Conservation (phyloP, 352 stramenopile genomes). For the Pythium brachiatum region DNA sequence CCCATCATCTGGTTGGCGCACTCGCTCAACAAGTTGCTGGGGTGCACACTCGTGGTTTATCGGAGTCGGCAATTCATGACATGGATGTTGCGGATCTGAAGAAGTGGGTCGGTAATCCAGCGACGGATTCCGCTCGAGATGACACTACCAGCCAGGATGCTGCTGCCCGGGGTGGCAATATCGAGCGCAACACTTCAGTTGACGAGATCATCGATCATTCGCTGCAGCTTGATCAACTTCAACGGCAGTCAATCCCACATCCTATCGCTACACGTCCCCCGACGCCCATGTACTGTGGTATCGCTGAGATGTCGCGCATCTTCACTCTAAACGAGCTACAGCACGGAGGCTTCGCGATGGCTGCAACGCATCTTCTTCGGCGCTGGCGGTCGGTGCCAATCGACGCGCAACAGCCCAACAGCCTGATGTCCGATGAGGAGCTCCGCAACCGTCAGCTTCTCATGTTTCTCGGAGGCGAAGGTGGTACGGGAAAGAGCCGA, state of each 20-base stretch:
- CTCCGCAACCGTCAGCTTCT: constrained; percentile 1
- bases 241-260: not conserved
- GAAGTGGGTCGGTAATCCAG: constrained; percentile 1
- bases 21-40: not conserved
- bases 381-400: not conserved
- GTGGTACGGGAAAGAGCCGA: constrained; percentile 9
- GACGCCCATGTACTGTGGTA: not conserved
- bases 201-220: not conserved
- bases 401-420: not conserved
- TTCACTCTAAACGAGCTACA: constrained; percentile 18
- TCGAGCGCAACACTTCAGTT: not conserved
- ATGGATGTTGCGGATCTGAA: not conserved
- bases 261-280: not conserved
- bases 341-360: constrained; percentile 6
- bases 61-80: not conserved
- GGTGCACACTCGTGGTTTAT: not conserved
- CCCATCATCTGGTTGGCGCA: not conserved
- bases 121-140: not conserved
- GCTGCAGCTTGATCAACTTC: not conserved
- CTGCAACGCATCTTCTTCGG: not conserved
- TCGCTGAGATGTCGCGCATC: not conserved
- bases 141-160: not conserved
- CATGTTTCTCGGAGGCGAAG: constrained; percentile 12
- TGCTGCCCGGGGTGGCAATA: not conserved
- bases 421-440: not conserved